A percentile compares a stretch with the other conserved stretches of the same genome.
phyloP scores from a whole-genome alignment of 208 protist species.

The Herpetomonas samuelpessoai region DNA sequence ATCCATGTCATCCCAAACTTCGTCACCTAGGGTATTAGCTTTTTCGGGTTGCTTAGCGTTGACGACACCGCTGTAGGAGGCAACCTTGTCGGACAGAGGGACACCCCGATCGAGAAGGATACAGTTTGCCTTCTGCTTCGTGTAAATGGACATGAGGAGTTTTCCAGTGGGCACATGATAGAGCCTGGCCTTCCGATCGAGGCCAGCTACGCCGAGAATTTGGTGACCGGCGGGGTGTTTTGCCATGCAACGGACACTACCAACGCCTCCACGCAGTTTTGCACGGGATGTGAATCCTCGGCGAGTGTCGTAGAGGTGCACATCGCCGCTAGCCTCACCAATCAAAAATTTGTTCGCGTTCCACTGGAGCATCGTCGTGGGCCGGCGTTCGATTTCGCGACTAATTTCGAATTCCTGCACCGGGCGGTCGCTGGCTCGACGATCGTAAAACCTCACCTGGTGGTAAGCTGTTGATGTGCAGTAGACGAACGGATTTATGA shows the following conservation, averaged over 20 bases:
- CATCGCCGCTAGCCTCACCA: conserved; percentile 77
- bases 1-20: conserved; percentile 87
- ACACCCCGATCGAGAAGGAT: conserved; percentile 64
- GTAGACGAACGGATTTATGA: conserved; percentile 81
- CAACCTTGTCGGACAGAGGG: conserved; percentile 56
- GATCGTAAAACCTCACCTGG: conserved; percentile 83
- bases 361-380: conserved; percentile 79
- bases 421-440: conserved; percentile 59
- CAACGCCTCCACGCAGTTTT: conserved; percentile 77
- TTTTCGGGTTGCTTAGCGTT: conserved; percentile 74
- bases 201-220: conserved; percentile 64
- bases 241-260: conserved; percentile 77
- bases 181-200: conserved; percentile 74
- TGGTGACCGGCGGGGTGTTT: conserved; percentile 84
- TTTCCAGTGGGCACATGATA: conserved; percentile 87
- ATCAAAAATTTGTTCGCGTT: conserved; percentile 87
- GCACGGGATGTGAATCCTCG: conserved; percentile 80
- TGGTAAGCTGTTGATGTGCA: conserved; percentile 75
- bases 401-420: conserved; percentile 83
- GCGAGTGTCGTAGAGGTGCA: conserved; percentile 83
- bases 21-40: conserved; percentile 49
- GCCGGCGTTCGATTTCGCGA: conserved; percentile 74
- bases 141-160: conserved; percentile 64
- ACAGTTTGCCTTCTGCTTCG: conserved; percentile 67
- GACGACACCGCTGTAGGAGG: conserved; percentile 57